Evolutionary conservation across 768 basidiomycete genomes (phyloP).

Genomic region (Lenzites betulinus): DNA sequence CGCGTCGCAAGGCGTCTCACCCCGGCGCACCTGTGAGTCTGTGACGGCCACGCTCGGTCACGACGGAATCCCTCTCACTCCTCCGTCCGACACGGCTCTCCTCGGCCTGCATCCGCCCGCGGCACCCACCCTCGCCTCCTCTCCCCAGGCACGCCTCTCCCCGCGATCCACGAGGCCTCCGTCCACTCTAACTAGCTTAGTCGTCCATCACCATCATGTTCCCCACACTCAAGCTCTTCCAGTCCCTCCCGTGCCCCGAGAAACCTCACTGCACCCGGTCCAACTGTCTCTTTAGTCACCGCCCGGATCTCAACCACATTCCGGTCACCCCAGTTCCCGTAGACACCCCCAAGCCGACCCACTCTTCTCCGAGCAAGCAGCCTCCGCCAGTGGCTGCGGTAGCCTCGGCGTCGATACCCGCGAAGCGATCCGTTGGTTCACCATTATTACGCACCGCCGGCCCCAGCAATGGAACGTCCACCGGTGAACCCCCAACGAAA

Average conservation of each 20-base stretch:
- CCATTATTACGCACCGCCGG: constrained; percentile 18
- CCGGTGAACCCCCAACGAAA: constrained; percentile 61
- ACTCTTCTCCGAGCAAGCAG: constrained; percentile 20
- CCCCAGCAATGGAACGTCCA: constrained; percentile 16
- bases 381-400: background rate
- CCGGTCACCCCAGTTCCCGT: constrained; percentile 43
- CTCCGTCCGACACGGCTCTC: no score
- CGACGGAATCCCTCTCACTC: no score
- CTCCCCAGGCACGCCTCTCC: constrained; percentile 9
- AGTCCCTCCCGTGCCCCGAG: constrained; percentile 60
- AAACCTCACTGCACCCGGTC: constrained; percentile 46
- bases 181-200: background rate
- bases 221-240: constrained; percentile 59
- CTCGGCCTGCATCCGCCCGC: no score
- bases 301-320: constrained; percentile 38
- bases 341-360: constrained; percentile 26
- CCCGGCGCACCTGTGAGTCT: no score
- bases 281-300: constrained; percentile 71
- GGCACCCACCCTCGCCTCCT: no score
- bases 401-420: constrained; percentile 23
- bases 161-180: no score
- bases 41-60: no score
- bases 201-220: constrained; percentile 51
- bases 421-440: constrained; percentile 32
- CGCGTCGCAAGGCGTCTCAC: no score